Evolutionary conservation across 495 filamentous ascomycete genomes (phyloP).

Genomic region (Astrothelium macrocarpum): DNA sequence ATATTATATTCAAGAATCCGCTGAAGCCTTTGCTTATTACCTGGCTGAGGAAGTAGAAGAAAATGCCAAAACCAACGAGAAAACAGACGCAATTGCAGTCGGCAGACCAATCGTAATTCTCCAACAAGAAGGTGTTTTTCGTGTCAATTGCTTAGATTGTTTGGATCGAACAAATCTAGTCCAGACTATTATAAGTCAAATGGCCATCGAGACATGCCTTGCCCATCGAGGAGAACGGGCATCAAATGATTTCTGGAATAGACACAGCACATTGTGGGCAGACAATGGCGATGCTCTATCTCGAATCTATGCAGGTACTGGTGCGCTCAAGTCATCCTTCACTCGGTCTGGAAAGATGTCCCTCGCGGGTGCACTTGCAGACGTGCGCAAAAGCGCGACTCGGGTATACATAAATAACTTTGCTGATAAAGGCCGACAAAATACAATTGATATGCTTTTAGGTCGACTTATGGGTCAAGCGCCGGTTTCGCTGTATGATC

Average conservation of each 20-base stretch:
- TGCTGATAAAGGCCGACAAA: slow-evolving; percentile 82
- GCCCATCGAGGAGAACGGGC: slow-evolving; percentile 53
- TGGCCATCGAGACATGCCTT: slow-evolving; percentile 78
- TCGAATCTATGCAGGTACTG: slow-evolving; percentile 93
- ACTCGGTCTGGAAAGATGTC: slow-evolving; percentile 97
- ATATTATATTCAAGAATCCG: slow-evolving; percentile 59
- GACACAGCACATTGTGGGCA: slow-evolving; percentile 92
- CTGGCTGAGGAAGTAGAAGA: slow-evolving; percentile 63
- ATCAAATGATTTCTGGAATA: slow-evolving; percentile 72
- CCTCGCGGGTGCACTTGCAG: slow-evolving; percentile 83
- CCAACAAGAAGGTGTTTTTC: slow-evolving; percentile 88
- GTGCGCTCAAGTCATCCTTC: slow-evolving; percentile 89
- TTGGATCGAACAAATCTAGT: slow-evolving; percentile 93
- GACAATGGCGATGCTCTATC: slow-evolving; percentile 94
- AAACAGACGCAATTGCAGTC: slow-evolving; percentile 27
- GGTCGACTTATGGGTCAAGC: slow-evolving; percentile 74
- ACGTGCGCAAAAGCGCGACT: slow-evolving; percentile 88
- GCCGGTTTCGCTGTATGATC: slow-evolving; percentile 81
- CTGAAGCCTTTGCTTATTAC: slow-evolving; percentile 83
- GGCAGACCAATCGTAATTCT: slow-evolving; percentile 58
- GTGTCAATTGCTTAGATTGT: slow-evolving; percentile 94
- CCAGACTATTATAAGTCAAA: slow-evolving; percentile 85
- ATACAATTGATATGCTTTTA: slow-evolving; percentile 85
- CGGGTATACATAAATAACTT: slow-evolving; percentile 96
- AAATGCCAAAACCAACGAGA: slow-evolving; percentile 16